A percentile compares a stretch with the other conserved stretches of the same genome.
phyloP scores from a whole-genome alignment of 495 filamentous ascomycete species.

The Aspergillus sclerotiicarbonarius region DNA sequence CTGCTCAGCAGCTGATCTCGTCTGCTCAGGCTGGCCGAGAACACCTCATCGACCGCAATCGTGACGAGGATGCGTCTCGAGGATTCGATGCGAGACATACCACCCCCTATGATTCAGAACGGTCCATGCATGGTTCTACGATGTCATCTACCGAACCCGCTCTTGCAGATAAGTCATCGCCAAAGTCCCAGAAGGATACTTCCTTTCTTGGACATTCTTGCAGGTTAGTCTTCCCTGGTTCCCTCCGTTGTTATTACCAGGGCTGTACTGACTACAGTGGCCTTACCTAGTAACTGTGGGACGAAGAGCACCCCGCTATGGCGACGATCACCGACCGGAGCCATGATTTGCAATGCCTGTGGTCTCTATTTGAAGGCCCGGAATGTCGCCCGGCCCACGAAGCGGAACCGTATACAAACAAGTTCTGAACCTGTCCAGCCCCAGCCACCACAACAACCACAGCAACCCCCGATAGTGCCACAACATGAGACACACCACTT shows the following conservation, averaged over 20 bases:
- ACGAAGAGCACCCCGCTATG: slow-evolving; percentile 93
- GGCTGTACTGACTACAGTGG: slow-evolving; percentile 2
- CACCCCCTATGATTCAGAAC: slow-evolving; percentile 14
- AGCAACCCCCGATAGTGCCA: slow-evolving; percentile 4
- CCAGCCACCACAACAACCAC: slow-evolving; percentile 10
- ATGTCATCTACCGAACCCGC: slow-evolving; percentile 9
- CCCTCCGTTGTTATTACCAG: background rate
- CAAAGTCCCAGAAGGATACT: slow-evolving; percentile 37
- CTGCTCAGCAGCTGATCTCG: slow-evolving; percentile 47
- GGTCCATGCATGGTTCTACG: slow-evolving; percentile 10
- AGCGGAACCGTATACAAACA: slow-evolving; percentile 61
- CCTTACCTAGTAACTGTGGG: slow-evolving; percentile 74
- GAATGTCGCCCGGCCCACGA: slow-evolving; percentile 84
- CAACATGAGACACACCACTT: slow-evolving; percentile 22
- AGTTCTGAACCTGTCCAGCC: slow-evolving; percentile 30
- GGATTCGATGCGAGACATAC: slow-evolving; percentile 10
- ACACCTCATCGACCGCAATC: slow-evolving; percentile 32
- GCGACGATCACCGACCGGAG: slow-evolving; percentile 87
- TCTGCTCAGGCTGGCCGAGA: slow-evolving; percentile 46
- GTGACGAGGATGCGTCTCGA: slow-evolving; percentile 20
- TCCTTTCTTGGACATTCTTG: slow-evolving; percentile 52
- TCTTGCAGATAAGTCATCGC: slow-evolving; percentile 30
- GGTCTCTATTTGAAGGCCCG: slow-evolving; percentile 92
- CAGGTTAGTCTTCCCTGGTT: slow-evolving; percentile 41
- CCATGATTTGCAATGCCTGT: slow-evolving; percentile 97